These are phyloP conservation scores for Elsinoe necatrix DNA, from an alignment of 2,329 filamentous ascomycete species.

Conservation along the genomic window DNA sequence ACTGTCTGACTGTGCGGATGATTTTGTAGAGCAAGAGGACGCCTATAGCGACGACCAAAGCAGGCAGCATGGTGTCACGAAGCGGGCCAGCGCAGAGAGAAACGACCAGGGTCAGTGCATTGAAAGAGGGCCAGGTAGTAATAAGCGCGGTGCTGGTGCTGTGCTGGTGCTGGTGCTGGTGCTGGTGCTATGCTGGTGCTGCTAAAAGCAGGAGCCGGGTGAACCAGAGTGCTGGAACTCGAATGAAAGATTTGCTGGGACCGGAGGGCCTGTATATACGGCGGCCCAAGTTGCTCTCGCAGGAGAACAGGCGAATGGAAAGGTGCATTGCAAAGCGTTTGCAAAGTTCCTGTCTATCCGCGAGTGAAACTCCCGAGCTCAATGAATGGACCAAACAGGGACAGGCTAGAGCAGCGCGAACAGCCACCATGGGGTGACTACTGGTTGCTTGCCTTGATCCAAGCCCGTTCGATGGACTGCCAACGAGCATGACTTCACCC, in stretches of 20 bases:
- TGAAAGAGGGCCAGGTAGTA: not conserved
- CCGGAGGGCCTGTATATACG: conserved; percentile 13
- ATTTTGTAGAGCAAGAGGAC: conserved; percentile 20
- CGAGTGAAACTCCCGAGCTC: conserved; percentile 7
- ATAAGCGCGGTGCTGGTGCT: not conserved
- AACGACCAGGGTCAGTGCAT: conserved; percentile 8
- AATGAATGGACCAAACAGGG: conserved; percentile 3
- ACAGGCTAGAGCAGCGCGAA: conserved; percentile 10
- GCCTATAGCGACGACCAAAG: conserved; percentile 16
- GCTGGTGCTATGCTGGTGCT: not conserved
- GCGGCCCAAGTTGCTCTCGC: not conserved
- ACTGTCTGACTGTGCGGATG: conserved; percentile 25
- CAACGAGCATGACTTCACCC: not conserved
- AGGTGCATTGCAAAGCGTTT: conserved; percentile 2
- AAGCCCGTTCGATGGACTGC: conserved; percentile 3
- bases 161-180: not conserved
- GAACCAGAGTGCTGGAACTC: conserved; percentile 15
- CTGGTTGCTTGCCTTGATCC: conserved; percentile 2
- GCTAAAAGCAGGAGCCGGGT: conserved; percentile 9
- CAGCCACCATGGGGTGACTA: conserved; percentile 11
- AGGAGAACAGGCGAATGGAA: not conserved
- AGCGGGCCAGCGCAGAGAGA: not conserved
- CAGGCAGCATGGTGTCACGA: conserved; percentile 1
- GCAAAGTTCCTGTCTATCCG: not conserved
- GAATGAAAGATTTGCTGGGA: conserved; percentile 11